Conservation (phyloP, 345 rosid species). For the Murraya paniculata region DNA sequence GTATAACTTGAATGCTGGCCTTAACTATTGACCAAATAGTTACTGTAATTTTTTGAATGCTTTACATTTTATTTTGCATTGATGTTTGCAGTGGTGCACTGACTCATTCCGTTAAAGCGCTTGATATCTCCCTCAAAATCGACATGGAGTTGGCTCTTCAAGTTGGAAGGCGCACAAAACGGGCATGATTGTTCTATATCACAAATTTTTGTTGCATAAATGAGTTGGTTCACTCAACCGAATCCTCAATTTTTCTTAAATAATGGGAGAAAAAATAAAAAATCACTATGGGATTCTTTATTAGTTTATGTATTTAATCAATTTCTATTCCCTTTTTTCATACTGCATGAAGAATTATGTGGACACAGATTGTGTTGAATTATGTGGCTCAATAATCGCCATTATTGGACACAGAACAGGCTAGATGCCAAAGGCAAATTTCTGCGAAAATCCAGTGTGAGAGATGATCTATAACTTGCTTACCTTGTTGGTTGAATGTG, state of each 20-base stretch:
- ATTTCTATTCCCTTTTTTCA: not conserved
- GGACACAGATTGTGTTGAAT: not conserved
- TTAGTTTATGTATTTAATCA: too few species aligned
- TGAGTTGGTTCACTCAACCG: not conserved
- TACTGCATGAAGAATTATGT: not conserved
- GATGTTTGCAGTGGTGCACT: constrained; percentile 71
- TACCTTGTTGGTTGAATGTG: not conserved
- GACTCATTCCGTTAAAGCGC: constrained; percentile 90
- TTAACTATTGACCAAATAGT: not conserved
- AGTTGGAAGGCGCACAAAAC: constrained; percentile 89
- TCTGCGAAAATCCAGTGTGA: not conserved
- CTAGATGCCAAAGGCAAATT: not conserved
- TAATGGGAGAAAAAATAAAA: not conserved
- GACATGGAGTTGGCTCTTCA: constrained; percentile 86
- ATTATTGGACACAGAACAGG: not conserved
- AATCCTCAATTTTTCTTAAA: not conserved
- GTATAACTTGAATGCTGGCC: not conserved
- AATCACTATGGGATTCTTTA: not conserved
- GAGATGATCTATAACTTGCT: not conserved
- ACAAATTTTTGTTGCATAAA: not conserved
- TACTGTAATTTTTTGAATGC: not conserved
- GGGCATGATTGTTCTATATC: constrained; percentile 44
- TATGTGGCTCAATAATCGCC: not conserved
- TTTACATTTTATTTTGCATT: not conserved
- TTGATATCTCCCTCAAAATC: constrained; percentile 89